phyloP scores from a whole-genome alignment of 164 flowering plant species.

The Malania oleifera region DNA sequence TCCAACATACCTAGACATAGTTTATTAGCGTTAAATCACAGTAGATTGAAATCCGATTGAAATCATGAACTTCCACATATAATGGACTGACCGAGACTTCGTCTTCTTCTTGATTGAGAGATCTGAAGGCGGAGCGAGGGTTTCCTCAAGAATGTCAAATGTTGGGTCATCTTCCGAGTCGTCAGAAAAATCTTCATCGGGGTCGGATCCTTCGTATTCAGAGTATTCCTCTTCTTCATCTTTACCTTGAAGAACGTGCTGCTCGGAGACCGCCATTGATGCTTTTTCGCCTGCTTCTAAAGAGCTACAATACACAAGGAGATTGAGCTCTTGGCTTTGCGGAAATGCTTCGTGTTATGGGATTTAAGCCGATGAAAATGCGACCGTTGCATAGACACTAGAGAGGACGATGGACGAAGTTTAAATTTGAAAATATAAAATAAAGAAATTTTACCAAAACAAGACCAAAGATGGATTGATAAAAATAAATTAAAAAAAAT shows the following conservation, averaged over 20 bases:
- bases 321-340: too few relatives aligned
- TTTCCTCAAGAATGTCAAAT: neutral
- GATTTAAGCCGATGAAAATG: too few relatives aligned
- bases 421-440: too few relatives aligned
- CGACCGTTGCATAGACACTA: too few relatives aligned
- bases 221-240: conserved; percentile 5
- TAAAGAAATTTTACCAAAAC: too few relatives aligned
- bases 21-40: neutral
- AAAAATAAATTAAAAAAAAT: too few relatives aligned
- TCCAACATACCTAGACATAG: too few relatives aligned
- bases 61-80: neutral
- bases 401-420: too few relatives aligned
- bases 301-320: too few relatives aligned
- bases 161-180: neutral
- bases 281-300: neutral
- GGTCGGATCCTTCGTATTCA: conserved; percentile 9
- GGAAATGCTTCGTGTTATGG: too few relatives aligned
- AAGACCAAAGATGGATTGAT: too few relatives aligned
- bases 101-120: neutral
- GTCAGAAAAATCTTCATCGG: neutral
- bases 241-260: neutral
- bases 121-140: neutral
- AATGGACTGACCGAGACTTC: neutral
- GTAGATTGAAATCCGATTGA: neutral
- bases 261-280: conserved; percentile 11